A percentile compares a stretch with the other conserved stretches of the same genome.
Evolutionary conservation across 805 yeast species (phyloP).

Genomic region (Scheffersomyces spartinae): DNA sequence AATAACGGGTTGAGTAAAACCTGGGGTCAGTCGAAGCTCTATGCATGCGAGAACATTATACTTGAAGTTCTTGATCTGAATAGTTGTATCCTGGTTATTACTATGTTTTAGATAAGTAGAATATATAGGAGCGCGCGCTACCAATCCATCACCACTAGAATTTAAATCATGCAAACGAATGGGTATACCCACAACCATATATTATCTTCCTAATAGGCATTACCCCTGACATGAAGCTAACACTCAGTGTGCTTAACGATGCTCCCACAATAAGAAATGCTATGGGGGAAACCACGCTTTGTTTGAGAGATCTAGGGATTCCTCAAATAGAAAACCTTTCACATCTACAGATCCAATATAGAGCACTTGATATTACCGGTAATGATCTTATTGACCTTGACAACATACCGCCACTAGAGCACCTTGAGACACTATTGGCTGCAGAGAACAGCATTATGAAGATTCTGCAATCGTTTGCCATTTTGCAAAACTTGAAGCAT

Average conservation of each 20-base stretch:
- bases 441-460: constrained; percentile 49
- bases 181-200: too few relatives aligned
- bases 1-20: constrained; percentile 9
- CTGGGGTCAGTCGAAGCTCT: constrained; percentile 32
- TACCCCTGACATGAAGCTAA: constrained; percentile 21
- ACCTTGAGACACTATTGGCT: constrained; percentile 41
- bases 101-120: too few relatives aligned
- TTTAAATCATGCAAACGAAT: too few relatives aligned
- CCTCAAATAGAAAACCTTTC: constrained; percentile 25
- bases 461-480: constrained; percentile 23
- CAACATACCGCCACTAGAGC: constrained; percentile 32
- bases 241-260: constrained; percentile 15
- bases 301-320: constrained; percentile 20
- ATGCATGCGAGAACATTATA: constrained; percentile 25
- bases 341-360: constrained; percentile 21
- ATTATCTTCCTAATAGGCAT: too few relatives aligned
- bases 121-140: too few relatives aligned
- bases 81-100: too few relatives aligned
- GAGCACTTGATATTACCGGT: constrained; percentile 61
- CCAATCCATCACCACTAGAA: too few relatives aligned
- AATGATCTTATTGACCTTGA: constrained; percentile 54
- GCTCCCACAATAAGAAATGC: constrained; percentile 25
- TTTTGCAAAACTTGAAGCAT: constrained; percentile 37
- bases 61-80: constrained; percentile 28
- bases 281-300: constrained; percentile 21